Base-by-base conservation (phyloP, 371 early-diverging fungal species). In the Mucor circinelloides region DNA sequence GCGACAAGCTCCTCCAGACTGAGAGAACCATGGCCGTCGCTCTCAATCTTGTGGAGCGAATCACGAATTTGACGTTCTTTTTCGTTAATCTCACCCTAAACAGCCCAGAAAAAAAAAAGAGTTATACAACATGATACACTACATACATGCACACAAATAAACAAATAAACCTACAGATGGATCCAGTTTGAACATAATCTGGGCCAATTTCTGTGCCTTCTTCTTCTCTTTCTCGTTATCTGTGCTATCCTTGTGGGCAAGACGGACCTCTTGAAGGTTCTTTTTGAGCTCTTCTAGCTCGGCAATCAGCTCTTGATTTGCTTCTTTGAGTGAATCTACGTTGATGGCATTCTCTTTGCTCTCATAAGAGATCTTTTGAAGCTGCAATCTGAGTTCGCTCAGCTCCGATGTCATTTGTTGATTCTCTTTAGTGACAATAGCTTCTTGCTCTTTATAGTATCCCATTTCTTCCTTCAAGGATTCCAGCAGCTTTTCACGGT, bases 101-200 rank as follows among this genome's bases (percentile, higher is more conserved):
- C 6, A 58, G 2, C 13, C 50, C 12, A 31, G 13, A 6, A 42
- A 36, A 21, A n/a, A 48, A 48, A 54, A 42, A 27, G 40, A 17
- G 25, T 38, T 19, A 44, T 32, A 58, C 31, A 58, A 48, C 30
- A 61, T 25, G 28, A 17, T 25, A 60, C 30, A 54, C 12, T 30
- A 38, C 34, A 54, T 32, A 23, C 30, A 36, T 38, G 23, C 32
- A 57, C 23, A 38, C 2, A 19, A 38, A 31, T 28, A 56, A 62
- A 23, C 40, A 19, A 25, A 46, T 79, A 50, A 27, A 76, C 81
- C 75, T 73, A 89, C 92, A 23, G 91, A 87, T 36, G 92, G 92
- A 68, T 92, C 95, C 61, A 94, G 85, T 52, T 93, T 91, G 21
- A 88, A 89, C 89, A 94, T 90, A 89, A 95, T 94, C 64, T 92